Conservation (phyloP, 164 flowering plant species). For the Brasenia schreberi region DNA sequence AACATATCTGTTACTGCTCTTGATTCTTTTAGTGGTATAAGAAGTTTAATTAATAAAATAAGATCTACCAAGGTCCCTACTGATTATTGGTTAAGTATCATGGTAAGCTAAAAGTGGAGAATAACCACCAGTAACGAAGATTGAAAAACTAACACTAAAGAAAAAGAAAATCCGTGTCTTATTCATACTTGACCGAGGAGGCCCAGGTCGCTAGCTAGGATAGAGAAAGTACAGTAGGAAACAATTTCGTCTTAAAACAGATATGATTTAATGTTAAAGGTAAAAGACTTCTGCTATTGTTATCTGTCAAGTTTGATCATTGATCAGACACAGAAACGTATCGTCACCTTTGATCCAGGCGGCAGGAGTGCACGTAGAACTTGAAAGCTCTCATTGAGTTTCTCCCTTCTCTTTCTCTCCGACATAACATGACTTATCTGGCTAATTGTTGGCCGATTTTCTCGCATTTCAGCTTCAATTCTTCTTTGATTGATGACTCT, state of each 20-base stretch:
- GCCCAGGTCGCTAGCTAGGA: too few relatives aligned
- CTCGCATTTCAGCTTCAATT: conserved; percentile 17
- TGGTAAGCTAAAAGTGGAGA: too few relatives aligned
- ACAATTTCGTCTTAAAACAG: not conserved
- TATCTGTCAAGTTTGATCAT: not conserved
- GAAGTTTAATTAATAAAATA: too few relatives aligned
- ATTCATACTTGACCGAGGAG: too few relatives aligned
- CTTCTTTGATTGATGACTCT: conserved; percentile 19
- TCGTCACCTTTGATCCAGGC: conserved; percentile 65
- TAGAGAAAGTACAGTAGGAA: too few relatives aligned
- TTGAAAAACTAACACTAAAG: too few relatives aligned
- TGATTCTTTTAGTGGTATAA: too few relatives aligned
- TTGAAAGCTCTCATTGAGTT: conserved; percentile 67
- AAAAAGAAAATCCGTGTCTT: too few relatives aligned
- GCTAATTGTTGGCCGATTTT: conserved; percentile 24
- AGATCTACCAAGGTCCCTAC: too few relatives aligned
- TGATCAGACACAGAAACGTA: not conserved
- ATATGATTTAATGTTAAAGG: not conserved
- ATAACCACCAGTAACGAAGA: too few relatives aligned
- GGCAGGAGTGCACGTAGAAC: conserved; percentile 68
- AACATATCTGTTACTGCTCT: too few relatives aligned
- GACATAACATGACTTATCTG: conserved; percentile 76
- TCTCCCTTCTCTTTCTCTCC: conserved; percentile 72
- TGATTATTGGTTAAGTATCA: too few relatives aligned
- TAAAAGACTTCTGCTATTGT: not conserved